Base-by-base conservation (phyloP, 1,284 basidiomycete species). In the Cystodermella granulosa region DNA sequence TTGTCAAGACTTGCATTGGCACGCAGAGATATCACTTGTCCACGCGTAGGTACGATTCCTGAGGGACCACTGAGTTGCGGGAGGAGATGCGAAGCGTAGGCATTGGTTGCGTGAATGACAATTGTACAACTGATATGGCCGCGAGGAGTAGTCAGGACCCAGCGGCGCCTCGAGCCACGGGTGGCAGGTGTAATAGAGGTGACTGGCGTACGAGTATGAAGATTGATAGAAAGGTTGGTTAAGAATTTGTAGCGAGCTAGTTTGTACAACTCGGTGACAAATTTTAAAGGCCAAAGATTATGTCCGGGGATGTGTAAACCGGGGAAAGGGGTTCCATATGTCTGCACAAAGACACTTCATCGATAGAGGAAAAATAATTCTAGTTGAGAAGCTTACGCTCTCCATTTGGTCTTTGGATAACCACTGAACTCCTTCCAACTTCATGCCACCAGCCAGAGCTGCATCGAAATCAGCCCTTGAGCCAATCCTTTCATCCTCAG, bases 101-200 rank as follows among this genome's bases (percentile, higher is more conserved):
- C 89, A 54, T 92, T 91, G 4, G 87, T 91, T 0, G 87, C 87
- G 56, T 92, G 87, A 2, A 92, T 63, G 34, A 92, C 72, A 48
- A 78, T 77, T 11, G 73, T 63, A 51, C 84, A 83, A 2, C 61
- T 28, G 24, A 87, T 58, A 1, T 58, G 39, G 3, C 87, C 86
- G 23, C 84, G 75, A 0, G 78, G 75, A 0, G 87, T 88, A 3
- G 61, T 55, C 2, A 85, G 54, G 1, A 58, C 54, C 79, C 80
- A 85, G 8, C 68, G 63, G 15, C 66, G 66, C 6, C 15, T 17
- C 15, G 7, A 5, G 15, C 5, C 14, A 26, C 23, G 17, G n/a
- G 23, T 16, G n/a, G 5, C 16, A 4, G 59, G 51, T 1, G 57
- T 46, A 45, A 87, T 68, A 13, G 65, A 51, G 2, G 69, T 79